Conservation (phyloP, 2,329 filamentous ascomycete genomes). For the Dryadomyces quercus-mongolicae region DNA sequence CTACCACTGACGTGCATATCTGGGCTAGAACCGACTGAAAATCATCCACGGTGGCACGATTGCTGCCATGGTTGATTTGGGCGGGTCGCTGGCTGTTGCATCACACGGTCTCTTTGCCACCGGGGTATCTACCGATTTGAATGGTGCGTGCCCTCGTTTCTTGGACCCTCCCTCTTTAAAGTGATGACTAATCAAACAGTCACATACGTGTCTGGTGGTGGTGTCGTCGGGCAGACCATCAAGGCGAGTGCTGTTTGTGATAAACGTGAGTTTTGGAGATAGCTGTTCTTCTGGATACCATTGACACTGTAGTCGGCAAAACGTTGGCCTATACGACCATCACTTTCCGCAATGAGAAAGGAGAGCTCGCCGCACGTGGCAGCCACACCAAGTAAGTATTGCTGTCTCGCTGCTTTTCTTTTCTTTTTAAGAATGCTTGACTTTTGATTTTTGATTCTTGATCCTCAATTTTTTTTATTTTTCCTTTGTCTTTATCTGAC, state of each 20-base stretch:
- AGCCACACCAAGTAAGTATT: constrained; percentile 54
- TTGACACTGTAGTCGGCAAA: constrained; percentile 40
- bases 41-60: constrained; percentile 72
- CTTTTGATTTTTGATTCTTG: too few species aligned
- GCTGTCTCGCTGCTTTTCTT: too few species aligned
- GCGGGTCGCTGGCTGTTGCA: constrained; percentile 52
- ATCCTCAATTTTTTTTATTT: neutral
- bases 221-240: constrained; percentile 42
- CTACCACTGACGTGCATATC: neutral
- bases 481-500: neutral
- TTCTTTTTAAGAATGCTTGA: too few species aligned
- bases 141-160: constrained; percentile 35
- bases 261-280: constrained; percentile 34
- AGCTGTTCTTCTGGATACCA: neutral
- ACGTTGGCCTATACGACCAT: constrained; percentile 50
- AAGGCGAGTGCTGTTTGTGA: constrained; percentile 46
- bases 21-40: constrained; percentile 56
- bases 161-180: neutral
- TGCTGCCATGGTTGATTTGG: constrained; percentile 60
- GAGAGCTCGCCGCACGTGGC: constrained; percentile 47
- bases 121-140: constrained; percentile 53
- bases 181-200: constrained; percentile 26
- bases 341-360: constrained; percentile 45
- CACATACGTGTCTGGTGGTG: constrained; percentile 49
- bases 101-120: constrained; percentile 51